Evolutionary conservation across 2,329 filamentous ascomycete genomes (phyloP).

Genomic region (Lachnellula occidentalis): DNA sequence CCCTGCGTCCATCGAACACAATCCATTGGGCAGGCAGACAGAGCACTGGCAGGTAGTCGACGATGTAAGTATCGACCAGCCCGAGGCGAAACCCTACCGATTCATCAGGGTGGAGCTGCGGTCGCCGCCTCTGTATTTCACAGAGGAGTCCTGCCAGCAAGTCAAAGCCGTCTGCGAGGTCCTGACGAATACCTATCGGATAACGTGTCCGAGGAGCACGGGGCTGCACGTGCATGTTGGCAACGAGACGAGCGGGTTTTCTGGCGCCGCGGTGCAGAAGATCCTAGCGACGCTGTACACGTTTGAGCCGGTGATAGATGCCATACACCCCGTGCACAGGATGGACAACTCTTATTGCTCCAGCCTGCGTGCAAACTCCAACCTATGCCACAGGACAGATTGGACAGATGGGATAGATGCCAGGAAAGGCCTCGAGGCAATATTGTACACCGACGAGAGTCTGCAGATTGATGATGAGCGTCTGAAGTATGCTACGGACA

Average conservation of each 20-base stretch:
- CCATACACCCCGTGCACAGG: slow-evolving; percentile 20
- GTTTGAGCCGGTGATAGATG: slow-evolving; percentile 27
- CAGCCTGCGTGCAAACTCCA: neutral
- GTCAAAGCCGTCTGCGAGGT: slow-evolving; percentile 6
- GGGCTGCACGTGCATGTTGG: slow-evolving; percentile 32
- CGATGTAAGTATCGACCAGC: slow-evolving; percentile 1
- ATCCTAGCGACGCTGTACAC: slow-evolving; percentile 24
- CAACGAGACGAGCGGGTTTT: slow-evolving; percentile 22
- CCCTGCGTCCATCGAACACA: neutral
- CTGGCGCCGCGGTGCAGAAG: slow-evolving; percentile 25
- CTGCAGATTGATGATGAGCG: neutral
- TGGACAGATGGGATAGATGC: neutral
- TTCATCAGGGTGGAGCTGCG: slow-evolving; percentile 16
- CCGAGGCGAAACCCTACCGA: slow-evolving; percentile 4
- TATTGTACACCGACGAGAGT: too few relatives aligned
- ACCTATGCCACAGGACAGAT: neutral
- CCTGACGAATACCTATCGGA: slow-evolving; percentile 13
- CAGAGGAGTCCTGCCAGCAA: slow-evolving; percentile 1
- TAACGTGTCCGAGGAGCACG: slow-evolving; percentile 17
- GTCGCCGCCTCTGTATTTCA: slow-evolving; percentile 14
- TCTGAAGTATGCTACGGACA: neutral
- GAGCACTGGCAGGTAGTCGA: slow-evolving; percentile 6
- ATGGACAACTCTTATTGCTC: neutral
- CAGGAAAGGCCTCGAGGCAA: too few relatives aligned
- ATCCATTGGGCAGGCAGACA: neutral